These are phyloP conservation scores for Barbarea vulgaris DNA, from an alignment of 345 rosid species.

Conservation along the genomic window DNA sequence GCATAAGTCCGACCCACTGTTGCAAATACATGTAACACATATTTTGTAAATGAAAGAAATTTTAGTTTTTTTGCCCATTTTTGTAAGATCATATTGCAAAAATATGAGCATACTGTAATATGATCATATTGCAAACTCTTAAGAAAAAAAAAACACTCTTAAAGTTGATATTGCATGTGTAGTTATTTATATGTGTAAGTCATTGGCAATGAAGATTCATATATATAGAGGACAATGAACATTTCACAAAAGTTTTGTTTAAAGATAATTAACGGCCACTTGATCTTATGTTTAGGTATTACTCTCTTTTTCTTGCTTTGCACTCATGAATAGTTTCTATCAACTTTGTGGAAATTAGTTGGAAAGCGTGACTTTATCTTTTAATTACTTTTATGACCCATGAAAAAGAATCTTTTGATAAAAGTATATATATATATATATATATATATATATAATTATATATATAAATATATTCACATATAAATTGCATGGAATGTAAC, in stretches of 20 bases:
- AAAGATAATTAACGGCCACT: constrained; percentile 25
- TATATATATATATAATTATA: no score
- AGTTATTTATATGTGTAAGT: background rate
- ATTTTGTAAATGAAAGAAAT: no score
- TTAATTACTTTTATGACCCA: constrained; percentile 36
- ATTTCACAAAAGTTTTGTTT: constrained; percentile 1
- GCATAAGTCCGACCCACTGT: background rate
- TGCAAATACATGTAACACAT: background rate
- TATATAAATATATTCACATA: background rate
- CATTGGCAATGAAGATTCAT: constrained; percentile 20
- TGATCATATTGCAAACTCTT: constrained; percentile 9
- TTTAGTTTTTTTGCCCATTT: no score
- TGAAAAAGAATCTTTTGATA: constrained; percentile 6
- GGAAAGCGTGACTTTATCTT: constrained; percentile 42
- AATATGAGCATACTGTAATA: no score
- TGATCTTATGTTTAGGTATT: constrained; percentile 42
- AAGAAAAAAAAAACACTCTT: background rate
- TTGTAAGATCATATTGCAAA: no score
- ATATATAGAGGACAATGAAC: constrained; percentile 1
- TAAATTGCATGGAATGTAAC: constrained; percentile 30
- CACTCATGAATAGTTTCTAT: constrained; percentile 34
- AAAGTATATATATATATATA: background rate
- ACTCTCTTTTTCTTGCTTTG: constrained; percentile 29
- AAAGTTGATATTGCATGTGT: background rate
- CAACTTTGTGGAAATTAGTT: constrained; percentile 43